phyloP scores from a whole-genome alignment of 352 stramenopile species.

The Phytophthora citrophthora region DNA sequence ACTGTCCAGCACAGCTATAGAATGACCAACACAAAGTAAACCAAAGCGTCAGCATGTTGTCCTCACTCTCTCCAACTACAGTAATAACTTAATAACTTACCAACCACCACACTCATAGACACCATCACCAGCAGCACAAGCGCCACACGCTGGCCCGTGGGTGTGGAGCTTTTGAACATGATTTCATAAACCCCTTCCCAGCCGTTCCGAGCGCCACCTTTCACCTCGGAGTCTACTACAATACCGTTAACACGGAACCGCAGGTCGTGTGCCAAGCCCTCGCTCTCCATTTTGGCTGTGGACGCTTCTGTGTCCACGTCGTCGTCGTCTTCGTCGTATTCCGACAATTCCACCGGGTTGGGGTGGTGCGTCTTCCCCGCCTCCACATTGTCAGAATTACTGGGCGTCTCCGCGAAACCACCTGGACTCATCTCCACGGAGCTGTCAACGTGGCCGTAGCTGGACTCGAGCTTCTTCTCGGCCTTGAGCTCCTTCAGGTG shows the following conservation, averaged over 20 bases:
- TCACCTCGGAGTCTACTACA: slow-evolving; percentile 73
- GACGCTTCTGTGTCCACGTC: slow-evolving; percentile 34
- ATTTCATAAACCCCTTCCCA: slow-evolving; percentile 74
- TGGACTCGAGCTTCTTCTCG: slow-evolving; percentile 42
- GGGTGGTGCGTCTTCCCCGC: slow-evolving; percentile 26
- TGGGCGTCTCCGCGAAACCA: slow-evolving; percentile 36
- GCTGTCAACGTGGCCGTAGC: slow-evolving; percentile 55
- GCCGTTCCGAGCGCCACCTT: slow-evolving; percentile 50
- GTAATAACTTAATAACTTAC: slow-evolving; percentile 41
- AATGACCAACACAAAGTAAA: slow-evolving; percentile 45
- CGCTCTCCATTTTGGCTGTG: slow-evolving; percentile 21
- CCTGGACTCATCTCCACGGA: slow-evolving; percentile 51
- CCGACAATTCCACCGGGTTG: slow-evolving; percentile 19
- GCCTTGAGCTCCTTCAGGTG: slow-evolving; percentile 62
- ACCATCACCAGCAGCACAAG: slow-evolving; percentile 77
- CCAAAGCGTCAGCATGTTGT: slow-evolving; percentile 5
- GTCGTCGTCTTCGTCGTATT: slow-evolving; percentile 24
- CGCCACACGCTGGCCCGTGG: slow-evolving; percentile 58
- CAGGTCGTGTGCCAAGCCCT: slow-evolving; percentile 41
- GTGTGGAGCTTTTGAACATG: slow-evolving; percentile 71
- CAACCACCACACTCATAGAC: slow-evolving; percentile 68
- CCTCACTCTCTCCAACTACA: not conserved
- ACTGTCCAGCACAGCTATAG: slow-evolving; percentile 72
- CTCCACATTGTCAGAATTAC: slow-evolving; percentile 43
- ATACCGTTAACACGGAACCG: slow-evolving; percentile 82